These are phyloP conservation scores for Pseudonitzschia multiseries DNA, from an alignment of 108 stramenopile species.

Conservation along the genomic window DNA sequence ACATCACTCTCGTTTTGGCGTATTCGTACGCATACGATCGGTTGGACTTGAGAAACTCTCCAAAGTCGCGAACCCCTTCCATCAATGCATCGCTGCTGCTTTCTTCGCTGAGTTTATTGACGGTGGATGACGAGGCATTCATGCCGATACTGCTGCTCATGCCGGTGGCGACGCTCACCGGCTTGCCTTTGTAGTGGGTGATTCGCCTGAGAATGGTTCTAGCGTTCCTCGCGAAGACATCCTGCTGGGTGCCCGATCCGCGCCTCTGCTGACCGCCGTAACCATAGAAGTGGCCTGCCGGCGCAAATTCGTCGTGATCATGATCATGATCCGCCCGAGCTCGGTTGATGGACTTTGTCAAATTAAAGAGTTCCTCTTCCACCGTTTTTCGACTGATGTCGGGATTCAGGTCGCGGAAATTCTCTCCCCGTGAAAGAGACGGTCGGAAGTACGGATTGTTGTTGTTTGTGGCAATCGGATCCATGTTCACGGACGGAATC, in stretches of 20 bases:
- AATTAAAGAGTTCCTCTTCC: conserved; percentile 1
- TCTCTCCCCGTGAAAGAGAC: too few relatives aligned
- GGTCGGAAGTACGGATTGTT: too few relatives aligned
- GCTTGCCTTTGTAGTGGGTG: neutral
- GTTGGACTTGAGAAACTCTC: neutral
- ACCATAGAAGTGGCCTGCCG: neutral
- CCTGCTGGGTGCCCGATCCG: neutral
- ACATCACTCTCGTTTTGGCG: neutral
- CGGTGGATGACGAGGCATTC: neutral
- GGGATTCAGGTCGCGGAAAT: too few relatives aligned
- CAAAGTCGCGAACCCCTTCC: neutral
- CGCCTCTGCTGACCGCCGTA: neutral
- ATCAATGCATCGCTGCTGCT: neutral
- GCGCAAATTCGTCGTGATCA: neutral
- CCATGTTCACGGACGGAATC: too few relatives aligned
- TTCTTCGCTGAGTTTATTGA: neutral
- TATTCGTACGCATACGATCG: neutral
- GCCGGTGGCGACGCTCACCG: neutral
- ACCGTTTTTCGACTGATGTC: neutral
- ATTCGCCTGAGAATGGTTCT: neutral
- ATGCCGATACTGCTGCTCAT: neutral
- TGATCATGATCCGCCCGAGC: neutral
- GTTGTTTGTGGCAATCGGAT: too few relatives aligned
- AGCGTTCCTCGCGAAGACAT: neutral
- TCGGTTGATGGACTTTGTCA: neutral